Evolutionary conservation across 208 protist species (phyloP).

Genomic region (Crithidia expoeki): DNA sequence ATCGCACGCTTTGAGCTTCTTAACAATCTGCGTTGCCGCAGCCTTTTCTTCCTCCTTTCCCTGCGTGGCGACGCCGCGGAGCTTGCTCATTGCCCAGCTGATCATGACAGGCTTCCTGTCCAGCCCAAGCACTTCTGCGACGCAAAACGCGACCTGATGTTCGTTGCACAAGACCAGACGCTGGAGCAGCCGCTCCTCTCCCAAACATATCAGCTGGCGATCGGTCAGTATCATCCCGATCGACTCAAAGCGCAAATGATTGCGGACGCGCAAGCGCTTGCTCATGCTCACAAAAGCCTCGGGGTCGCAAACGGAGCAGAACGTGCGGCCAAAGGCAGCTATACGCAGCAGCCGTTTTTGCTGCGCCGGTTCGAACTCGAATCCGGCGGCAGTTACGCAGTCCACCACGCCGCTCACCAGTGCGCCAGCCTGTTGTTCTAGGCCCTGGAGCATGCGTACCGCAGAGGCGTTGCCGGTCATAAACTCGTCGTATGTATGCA

Average conservation of each 20-base stretch:
- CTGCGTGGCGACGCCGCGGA: constrained; percentile 35
- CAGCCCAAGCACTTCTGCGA: constrained; percentile 71
- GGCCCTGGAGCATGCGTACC: constrained; percentile 69
- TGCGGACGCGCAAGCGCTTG: constrained; percentile 87
- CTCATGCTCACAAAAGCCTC: constrained; percentile 82
- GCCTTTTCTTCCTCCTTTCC: constrained; percentile 36
- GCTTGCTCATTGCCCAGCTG: constrained; percentile 94
- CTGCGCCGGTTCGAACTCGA: constrained; percentile 74
- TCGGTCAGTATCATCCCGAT: constrained; percentile 91
- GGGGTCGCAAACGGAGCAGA: constrained; percentile 83
- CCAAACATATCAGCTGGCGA: constrained; percentile 71
- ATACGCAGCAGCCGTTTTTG: constrained; percentile 91
- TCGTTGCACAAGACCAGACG: constrained; percentile 75
- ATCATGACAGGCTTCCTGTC: constrained; percentile 80
- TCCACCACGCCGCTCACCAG: constrained; percentile 83
- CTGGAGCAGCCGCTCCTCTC: constrained; percentile 70
- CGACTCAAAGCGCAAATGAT: constrained; percentile 66
- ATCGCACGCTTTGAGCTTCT: constrained; percentile 50
- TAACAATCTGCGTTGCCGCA: constrained; percentile 46
- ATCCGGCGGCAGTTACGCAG: constrained; percentile 89
- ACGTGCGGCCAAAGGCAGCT: constrained; percentile 94
- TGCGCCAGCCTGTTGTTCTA: constrained; percentile 47
- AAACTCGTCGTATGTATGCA: constrained; percentile 80
- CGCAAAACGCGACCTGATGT: constrained; percentile 89
- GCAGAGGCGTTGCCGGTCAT: constrained; percentile 70